Base-by-base conservation (phyloP, 495 filamentous ascomycete genomes). In the Talaromyces nanjingensis region DNA sequence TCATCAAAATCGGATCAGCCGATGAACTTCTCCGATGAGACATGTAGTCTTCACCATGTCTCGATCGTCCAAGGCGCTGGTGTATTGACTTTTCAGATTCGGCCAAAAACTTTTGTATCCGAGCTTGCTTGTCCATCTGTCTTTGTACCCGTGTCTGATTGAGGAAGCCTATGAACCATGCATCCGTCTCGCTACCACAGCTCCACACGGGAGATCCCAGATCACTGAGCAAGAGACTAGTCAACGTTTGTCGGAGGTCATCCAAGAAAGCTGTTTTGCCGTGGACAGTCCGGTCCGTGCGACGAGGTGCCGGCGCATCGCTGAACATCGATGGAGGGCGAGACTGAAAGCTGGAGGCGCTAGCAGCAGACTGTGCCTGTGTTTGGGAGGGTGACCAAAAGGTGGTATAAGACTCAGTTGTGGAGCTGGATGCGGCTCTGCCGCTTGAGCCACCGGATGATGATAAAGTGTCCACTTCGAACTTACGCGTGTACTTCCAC, bases 111-210 rank as follows among this genome's bases (percentile, higher is more conserved):
- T 71, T 77, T 76, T 79, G 78, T 71, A 77, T 78, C 75, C 73
- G 81, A 45, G 77, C 72, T n/a, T 75, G 73, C 67, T 83, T 87
- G 52, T 82, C 85, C 73, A 91, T 91, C 64, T 88, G 87, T 37
- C 86, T 79, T 65, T 91, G 88, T 53, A 96, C 87, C 62, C 88
- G 90, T 61, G 90, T 86, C 66, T 93, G 87, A 14, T 89, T 87
- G 3, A 96, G 72, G 20, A 82, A 84, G 65, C 87, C 86, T 5
- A 84, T 83, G 70, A 96, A 93, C 91, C 93, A 97, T 25, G 81
- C 85, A 68, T 98, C 94, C 16, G 93, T 98, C 77, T 98, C 94
- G 66, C 91, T 93, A 14, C 94, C 81, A 65, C 87, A 85, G 34
- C 87, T 84, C 76, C 93, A 96, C 14, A 96, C 88, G 8, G 89